Conservation (phyloP, 345 rosid genomes). For the Eucalyptus melliodora region DNA sequence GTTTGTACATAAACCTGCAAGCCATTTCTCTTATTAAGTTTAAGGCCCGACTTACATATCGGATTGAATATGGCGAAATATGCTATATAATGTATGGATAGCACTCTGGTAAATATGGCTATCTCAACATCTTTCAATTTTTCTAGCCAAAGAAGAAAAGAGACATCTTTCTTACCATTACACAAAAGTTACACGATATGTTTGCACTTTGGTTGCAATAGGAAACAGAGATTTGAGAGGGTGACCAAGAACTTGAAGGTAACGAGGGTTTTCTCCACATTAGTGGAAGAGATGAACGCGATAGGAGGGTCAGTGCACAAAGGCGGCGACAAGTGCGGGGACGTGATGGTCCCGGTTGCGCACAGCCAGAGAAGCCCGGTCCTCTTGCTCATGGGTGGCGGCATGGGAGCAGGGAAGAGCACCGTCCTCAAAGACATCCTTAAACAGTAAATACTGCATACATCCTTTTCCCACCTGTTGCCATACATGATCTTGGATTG, state of each 20-base stretch:
- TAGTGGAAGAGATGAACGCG: constrained; percentile 80
- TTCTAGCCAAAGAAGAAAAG: neutral
- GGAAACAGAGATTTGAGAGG: constrained; percentile 74
- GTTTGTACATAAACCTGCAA: neutral
- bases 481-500: neutral
- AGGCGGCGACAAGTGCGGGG: constrained; percentile 42
- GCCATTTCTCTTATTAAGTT: neutral
- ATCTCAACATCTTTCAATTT: neutral
- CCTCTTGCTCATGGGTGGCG: constrained; percentile 93
- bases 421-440: constrained; percentile 81
- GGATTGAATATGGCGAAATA: neutral
- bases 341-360: constrained; percentile 82
- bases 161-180: neutral
- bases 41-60: neutral
- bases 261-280: constrained; percentile 51
- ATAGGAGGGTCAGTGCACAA: constrained; percentile 8
- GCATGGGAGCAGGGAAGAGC: constrained; percentile 98
- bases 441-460: constrained; percentile 37
- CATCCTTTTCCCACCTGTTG: neutral
- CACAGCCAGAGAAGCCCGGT: constrained; percentile 75
- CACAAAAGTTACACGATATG: neutral
- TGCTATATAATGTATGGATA: neutral
- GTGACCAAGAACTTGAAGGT: constrained; percentile 63
- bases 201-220: neutral
- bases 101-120: neutral